Conservation (phyloP, 225 moss, liverwort and hornwort genomes). For the Ulota crispa region DNA sequence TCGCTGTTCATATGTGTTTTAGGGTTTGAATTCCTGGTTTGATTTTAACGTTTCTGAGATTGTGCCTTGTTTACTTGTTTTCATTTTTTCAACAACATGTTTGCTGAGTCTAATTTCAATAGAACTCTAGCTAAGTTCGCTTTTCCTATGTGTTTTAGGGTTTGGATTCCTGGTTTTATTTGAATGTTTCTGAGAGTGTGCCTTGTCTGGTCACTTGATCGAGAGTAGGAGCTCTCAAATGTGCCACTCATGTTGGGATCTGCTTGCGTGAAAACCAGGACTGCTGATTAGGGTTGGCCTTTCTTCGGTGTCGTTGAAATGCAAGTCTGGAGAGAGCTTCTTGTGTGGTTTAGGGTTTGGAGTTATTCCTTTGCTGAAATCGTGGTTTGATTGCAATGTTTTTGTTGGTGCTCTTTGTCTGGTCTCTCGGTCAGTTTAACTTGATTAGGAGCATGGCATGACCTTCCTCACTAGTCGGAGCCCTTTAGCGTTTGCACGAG, state of each 20-base stretch:
- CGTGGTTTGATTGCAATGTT: neutral
- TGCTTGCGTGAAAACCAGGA: too few species aligned
- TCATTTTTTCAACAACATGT: neutral
- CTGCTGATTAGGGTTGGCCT: neutral
- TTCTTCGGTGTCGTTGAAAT: neutral
- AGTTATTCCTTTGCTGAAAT: too few species aligned
- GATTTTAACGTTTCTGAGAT: too few species aligned
- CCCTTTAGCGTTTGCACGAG: neutral
- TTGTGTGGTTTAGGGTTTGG: neutral
- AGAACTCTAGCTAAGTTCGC: too few species aligned
- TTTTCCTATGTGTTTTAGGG: neutral
- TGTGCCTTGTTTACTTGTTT: too few species aligned
- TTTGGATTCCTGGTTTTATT: neutral
- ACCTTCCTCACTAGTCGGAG: neutral
- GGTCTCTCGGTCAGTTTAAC: neutral
- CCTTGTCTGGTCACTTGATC: neutral
- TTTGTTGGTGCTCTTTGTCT: neutral
- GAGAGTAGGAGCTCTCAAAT: neutral
- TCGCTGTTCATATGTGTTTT: too few species aligned
- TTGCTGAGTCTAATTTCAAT: neutral
- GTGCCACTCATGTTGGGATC: neutral
- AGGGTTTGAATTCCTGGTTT: too few species aligned
- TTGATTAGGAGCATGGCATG: neutral
- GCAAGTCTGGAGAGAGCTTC: too few species aligned
- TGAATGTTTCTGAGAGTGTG: neutral